Evolutionary conservation across 306 rosid species (phyloP).

Genomic region (Malus asiatica): DNA sequence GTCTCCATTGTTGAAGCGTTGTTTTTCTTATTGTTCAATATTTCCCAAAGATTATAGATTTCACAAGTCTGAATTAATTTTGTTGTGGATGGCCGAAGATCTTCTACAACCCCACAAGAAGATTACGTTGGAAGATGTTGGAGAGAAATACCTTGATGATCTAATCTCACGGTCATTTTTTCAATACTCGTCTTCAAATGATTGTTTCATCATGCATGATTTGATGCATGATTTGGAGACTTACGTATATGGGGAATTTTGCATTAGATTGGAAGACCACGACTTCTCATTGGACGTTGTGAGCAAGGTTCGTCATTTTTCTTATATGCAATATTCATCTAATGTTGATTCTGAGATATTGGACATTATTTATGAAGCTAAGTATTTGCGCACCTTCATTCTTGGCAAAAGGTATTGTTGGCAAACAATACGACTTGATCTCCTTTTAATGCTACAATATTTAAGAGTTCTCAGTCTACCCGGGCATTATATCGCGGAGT

Average conservation of each 20-base stretch:
- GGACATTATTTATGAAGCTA: background rate
- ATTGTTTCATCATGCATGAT: background rate
- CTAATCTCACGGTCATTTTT: conserved; percentile 23
- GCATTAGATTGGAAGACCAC: background rate
- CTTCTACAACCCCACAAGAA: no score
- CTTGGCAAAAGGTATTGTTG: no score
- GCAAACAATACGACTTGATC: no score
- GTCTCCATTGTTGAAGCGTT: no score
- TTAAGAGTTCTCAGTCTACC: background rate
- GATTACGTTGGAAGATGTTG: no score
- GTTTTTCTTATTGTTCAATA: no score
- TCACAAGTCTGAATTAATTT: no score
- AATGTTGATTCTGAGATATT: background rate
- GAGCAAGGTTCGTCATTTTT: background rate
- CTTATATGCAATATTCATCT: background rate
- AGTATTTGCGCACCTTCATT: background rate
- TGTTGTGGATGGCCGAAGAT: no score
- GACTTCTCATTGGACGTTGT: no score
- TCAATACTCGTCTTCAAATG: background rate
- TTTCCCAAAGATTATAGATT: no score
- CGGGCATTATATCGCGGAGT: no score
- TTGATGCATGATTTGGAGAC: background rate
- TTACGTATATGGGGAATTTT: background rate
- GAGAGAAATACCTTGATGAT: conserved; percentile 4
- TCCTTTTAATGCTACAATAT: background rate